phyloP scores from a whole-genome alignment of 202 grass and related monocot genomes.

The Setaria italica region DNA sequence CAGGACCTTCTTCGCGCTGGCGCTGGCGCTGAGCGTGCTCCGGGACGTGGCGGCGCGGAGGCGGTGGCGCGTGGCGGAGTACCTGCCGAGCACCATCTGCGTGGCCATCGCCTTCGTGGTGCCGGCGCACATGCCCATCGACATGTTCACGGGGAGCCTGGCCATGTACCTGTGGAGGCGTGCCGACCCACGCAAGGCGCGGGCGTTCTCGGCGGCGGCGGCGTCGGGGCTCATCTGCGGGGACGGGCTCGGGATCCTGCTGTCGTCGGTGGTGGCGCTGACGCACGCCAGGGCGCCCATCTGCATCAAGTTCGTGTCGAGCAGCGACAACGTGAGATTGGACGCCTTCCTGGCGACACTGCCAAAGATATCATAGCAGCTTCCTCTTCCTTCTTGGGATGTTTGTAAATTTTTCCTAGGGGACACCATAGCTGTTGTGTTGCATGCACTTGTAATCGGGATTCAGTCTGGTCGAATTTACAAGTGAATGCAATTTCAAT shows the following conservation, averaged over 20 bases:
- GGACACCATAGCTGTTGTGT: neutral
- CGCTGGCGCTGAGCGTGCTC: slow-evolving; percentile 15
- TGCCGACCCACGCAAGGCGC: neutral
- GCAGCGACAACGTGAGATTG: slow-evolving; percentile 28
- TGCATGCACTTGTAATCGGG: neutral
- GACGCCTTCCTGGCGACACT: slow-evolving; percentile 41
- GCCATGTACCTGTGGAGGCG: slow-evolving; percentile 20
- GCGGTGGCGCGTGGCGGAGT: neutral
- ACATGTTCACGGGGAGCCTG: slow-evolving; percentile 42
- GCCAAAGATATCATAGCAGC: slow-evolving; percentile 5
- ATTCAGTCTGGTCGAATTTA: neutral
- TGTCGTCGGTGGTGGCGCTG: slow-evolving; percentile 19
- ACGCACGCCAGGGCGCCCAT: slow-evolving; percentile 12
- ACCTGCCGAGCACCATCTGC: slow-evolving; percentile 52
- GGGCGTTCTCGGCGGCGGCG: slow-evolving; percentile 9
- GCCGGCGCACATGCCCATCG: slow-evolving; percentile 38
- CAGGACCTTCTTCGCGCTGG: slow-evolving; percentile 27
- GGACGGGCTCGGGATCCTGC: slow-evolving; percentile 37
- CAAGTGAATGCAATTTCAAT: neutral
- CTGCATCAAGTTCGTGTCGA: slow-evolving; percentile 55
- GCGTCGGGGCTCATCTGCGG: slow-evolving; percentile 55
- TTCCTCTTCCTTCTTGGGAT: neutral
- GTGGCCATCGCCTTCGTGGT: slow-evolving; percentile 48
- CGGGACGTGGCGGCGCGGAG: slow-evolving; percentile 6
- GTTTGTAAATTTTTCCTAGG: neutral